A percentile compares a stretch with the other conserved stretches of the same genome.
phyloP scores from a whole-genome alignment of 2,329 filamentous ascomycete species.

The Exophiala lecanii-corni region DNA sequence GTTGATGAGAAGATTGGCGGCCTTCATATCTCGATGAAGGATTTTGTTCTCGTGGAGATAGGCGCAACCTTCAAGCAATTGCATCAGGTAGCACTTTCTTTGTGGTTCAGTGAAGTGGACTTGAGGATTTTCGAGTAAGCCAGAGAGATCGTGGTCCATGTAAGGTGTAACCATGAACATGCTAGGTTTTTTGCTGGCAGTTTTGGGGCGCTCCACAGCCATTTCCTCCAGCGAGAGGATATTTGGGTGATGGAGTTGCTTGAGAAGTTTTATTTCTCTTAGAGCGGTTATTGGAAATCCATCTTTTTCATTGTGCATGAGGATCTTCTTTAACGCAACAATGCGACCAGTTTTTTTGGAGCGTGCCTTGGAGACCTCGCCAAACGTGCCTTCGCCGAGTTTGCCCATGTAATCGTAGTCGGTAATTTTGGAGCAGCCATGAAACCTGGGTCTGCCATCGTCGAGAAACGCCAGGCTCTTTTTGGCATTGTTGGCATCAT shows the following conservation, averaged over 20 bases:
- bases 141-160: slow-evolving; percentile 98
- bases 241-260: slow-evolving; percentile 88
- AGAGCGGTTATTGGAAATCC: slow-evolving; percentile 98
- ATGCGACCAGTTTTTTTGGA: slow-evolving; percentile 69
- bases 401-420: slow-evolving; percentile 35
- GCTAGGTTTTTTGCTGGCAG: slow-evolving; percentile 73
- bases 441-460: slow-evolving; percentile 58
- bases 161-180: slow-evolving; percentile 99
- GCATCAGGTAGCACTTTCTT: slow-evolving; percentile 96
- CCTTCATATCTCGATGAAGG: slow-evolving; percentile 97
- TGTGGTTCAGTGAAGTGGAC: slow-evolving; percentile 83
- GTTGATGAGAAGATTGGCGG: slow-evolving; percentile 93
- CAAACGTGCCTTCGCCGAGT: slow-evolving; percentile 93
- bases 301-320: slow-evolving; percentile 99
- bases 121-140: slow-evolving; percentile 87
- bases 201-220: slow-evolving; percentile 76
- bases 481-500: background rate
- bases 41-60: slow-evolving; percentile 90
- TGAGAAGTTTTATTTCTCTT: slow-evolving; percentile 94
- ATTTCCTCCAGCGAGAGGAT: slow-evolving; percentile 87
- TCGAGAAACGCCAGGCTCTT: slow-evolving; percentile 41
- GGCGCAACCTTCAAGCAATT: slow-evolving; percentile 80
- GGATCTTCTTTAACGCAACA: slow-evolving; percentile 94
- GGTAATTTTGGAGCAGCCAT: slow-evolving; percentile 65
- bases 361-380: slow-evolving; percentile 85